Evolutionary conservation across 768 basidiomycete genomes (phyloP).

Genomic region (Leccinum subgranulosum): DNA sequence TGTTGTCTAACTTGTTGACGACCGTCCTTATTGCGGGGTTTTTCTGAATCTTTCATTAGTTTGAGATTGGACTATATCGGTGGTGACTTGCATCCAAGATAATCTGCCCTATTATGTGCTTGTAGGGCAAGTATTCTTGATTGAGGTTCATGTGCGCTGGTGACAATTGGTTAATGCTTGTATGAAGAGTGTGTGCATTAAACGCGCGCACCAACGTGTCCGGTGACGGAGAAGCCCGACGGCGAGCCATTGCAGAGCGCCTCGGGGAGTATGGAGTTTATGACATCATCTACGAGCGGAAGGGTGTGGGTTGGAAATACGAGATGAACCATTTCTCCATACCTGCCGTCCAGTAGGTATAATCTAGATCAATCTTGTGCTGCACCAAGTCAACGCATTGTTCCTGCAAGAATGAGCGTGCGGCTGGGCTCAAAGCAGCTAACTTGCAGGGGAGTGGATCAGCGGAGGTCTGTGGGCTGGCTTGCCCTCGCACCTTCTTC

Average conservation of each 20-base stretch:
- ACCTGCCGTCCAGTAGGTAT: slow-evolving; percentile 91
- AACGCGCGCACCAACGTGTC: slow-evolving; percentile 79
- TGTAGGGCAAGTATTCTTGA: slow-evolving; percentile 89
- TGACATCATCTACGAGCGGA: slow-evolving; percentile 65
- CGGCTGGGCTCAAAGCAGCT: slow-evolving; percentile 65
- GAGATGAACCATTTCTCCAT: slow-evolving; percentile 4
- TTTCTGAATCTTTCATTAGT: slow-evolving; percentile 57
- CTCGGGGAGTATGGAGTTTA: slow-evolving; percentile 79
- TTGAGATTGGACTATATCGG: background rate
- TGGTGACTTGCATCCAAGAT: slow-evolving; percentile 73
- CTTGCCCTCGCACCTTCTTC: slow-evolving; percentile 50
- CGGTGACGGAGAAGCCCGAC: slow-evolving; percentile 80
- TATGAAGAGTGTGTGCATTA: background rate
- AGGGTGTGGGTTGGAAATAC: slow-evolving; percentile 1
- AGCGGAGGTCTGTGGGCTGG: background rate
- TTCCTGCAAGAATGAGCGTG: slow-evolving; percentile 51
- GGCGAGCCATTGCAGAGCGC: slow-evolving; percentile 77
- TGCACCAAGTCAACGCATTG: slow-evolving; percentile 54
- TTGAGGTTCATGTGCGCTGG: slow-evolving; percentile 90
- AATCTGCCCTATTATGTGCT: slow-evolving; percentile 86
- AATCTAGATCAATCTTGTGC: slow-evolving; percentile 65
- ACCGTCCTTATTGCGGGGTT: slow-evolving; percentile 79
- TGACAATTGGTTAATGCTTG: slow-evolving; percentile 2
- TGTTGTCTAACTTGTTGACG: slow-evolving; percentile 90
- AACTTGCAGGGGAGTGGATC: slow-evolving; percentile 36